phyloP scores from a whole-genome alignment of 2,329 filamentous ascomycete species.

The Podosphaera xanthii region DNA sequence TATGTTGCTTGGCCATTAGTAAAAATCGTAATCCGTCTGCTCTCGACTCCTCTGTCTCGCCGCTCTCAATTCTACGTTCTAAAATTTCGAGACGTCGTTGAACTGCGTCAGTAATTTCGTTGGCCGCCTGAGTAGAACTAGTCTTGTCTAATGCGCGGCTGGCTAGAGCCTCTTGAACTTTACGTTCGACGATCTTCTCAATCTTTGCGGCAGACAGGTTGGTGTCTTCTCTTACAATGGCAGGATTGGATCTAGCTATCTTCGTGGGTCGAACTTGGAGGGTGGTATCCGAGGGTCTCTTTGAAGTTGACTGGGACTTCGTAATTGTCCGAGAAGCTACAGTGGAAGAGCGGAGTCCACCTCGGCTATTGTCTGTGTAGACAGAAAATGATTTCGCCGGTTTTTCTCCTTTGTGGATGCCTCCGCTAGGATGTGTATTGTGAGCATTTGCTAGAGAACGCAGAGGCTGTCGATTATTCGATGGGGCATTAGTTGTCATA shows the following conservation, averaged over 20 bases:
- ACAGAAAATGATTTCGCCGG: slow-evolving; percentile 71
- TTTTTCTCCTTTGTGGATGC: slow-evolving; percentile 37
- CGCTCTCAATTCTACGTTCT: slow-evolving; percentile 58
- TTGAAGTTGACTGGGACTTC: slow-evolving; percentile 15
- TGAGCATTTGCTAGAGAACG: slow-evolving; percentile 53
- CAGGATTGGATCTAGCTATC: slow-evolving; percentile 18
- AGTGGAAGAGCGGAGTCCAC: slow-evolving; percentile 14
- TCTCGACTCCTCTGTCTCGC: slow-evolving; percentile 43
- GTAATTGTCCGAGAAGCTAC: slow-evolving; percentile 8
- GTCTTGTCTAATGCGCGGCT: slow-evolving; percentile 33
- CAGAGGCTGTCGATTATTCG: slow-evolving; percentile 47
- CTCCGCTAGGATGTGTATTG: slow-evolving; percentile 42
- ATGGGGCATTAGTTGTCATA: slow-evolving; percentile 19
- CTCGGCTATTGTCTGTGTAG: slow-evolving; percentile 50
- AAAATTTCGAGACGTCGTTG: slow-evolving; percentile 63
- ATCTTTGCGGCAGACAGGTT: slow-evolving; percentile 50
- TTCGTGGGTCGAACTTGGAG: slow-evolving; percentile 24
- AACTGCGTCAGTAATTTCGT: slow-evolving; percentile 49
- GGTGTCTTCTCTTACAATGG: slow-evolving; percentile 10
- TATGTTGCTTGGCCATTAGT: slow-evolving; percentile 79
- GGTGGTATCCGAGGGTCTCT: slow-evolving; percentile 14
- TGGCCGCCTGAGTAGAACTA: slow-evolving; percentile 21
- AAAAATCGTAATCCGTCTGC: slow-evolving; percentile 68
- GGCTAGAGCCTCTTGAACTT: slow-evolving; percentile 72
- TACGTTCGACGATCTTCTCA: slow-evolving; percentile 78